A percentile compares a stretch with the other conserved stretches of the same genome.
phyloP scores from a whole-genome alignment of 208 protist genomes.

The Phytomonas sp. region DNA sequence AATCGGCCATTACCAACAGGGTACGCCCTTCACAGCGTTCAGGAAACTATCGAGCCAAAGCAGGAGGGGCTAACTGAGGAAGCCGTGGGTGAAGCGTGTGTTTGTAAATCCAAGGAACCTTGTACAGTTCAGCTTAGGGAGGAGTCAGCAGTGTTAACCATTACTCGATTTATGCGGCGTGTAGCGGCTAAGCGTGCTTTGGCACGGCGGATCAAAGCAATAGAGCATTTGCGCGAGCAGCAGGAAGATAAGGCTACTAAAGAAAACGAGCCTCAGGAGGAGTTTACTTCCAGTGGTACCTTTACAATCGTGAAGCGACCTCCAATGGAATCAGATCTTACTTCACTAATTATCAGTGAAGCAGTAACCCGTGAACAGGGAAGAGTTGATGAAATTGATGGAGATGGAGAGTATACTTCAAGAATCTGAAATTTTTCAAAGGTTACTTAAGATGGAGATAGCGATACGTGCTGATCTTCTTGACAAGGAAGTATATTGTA shows the following conservation, averaged over 20 bases:
- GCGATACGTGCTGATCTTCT: background rate
- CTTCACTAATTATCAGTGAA: background rate
- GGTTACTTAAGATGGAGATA: background rate
- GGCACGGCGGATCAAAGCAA: background rate
- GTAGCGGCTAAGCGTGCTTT: background rate
- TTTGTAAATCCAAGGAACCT: background rate
- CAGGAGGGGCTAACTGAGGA: background rate
- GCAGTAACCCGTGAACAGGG: background rate
- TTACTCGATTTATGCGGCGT: constrained; percentile 13
- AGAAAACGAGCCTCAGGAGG: background rate
- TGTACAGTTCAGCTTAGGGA: background rate
- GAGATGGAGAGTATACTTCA: background rate
- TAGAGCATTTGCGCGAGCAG: constrained; percentile 3
- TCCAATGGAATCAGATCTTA: background rate
- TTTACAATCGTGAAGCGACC: background rate
- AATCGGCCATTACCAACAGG: no score
- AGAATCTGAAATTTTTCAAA: background rate
- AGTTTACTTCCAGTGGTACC: background rate
- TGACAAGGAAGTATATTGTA: background rate
- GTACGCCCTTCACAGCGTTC: background rate
- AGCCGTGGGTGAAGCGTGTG: background rate
- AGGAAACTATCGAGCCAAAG: background rate
- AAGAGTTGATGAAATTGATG: background rate
- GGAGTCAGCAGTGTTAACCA: background rate
- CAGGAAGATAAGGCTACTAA: background rate